phyloP scores from a whole-genome alignment of 192 early-diverging fungal species.

The Backusella macrospora region DNA sequence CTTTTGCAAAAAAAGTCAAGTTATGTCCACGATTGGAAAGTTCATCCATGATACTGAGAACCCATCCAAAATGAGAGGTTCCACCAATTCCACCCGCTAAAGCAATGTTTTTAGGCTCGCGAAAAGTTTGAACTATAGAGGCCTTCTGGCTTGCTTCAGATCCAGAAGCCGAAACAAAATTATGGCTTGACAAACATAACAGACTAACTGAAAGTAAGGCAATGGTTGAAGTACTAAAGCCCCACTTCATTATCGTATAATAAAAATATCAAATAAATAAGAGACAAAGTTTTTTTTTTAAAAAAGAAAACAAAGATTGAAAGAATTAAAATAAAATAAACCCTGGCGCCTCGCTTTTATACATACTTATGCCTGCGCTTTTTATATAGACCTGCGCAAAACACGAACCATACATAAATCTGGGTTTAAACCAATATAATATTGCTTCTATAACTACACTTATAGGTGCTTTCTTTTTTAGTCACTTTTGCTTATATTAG shows the following conservation, averaged over 20 bases:
- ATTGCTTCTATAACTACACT: background rate
- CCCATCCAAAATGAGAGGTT: slow-evolving; percentile 9
- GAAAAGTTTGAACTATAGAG: background rate
- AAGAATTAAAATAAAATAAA: background rate
- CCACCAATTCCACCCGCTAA: slow-evolving; percentile 3
- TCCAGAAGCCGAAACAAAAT: background rate
- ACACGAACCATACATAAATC: background rate
- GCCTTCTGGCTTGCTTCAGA: background rate
- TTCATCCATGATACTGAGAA: slow-evolving; percentile 4
- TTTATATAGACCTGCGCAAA: slow-evolving; percentile 1
- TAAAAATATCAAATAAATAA: background rate
- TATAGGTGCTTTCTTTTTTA: too few relatives aligned
- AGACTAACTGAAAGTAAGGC: background rate
- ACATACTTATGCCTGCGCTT: too few relatives aligned
- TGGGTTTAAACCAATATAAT: background rate
- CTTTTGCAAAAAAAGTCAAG: slow-evolving; percentile 2
- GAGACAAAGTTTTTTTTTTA: too few relatives aligned
- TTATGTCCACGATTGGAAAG: slow-evolving; percentile 12
- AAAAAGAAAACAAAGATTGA: background rate
- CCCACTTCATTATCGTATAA: background rate
- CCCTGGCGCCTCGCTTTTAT: background rate
- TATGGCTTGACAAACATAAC: background rate
- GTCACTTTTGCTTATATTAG: too few relatives aligned
- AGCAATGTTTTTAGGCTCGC: slow-evolving; percentile 13
- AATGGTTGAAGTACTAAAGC: background rate